These are phyloP conservation scores for Grammothele lineata DNA, from an alignment of 768 basidiomycete genomes.

Conservation along the genomic window DNA sequence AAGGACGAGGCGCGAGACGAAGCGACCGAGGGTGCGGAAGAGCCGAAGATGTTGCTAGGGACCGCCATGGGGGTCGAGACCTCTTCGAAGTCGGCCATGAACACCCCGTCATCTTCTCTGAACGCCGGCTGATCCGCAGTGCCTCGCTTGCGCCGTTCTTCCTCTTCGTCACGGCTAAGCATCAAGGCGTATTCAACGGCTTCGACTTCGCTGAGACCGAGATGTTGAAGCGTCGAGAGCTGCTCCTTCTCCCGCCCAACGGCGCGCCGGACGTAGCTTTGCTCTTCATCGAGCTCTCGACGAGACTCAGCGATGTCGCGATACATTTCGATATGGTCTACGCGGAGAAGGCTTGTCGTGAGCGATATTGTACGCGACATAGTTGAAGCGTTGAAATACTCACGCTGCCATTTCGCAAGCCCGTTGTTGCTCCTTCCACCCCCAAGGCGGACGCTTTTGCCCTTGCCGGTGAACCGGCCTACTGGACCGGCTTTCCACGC, in stretches of 20 bases:
- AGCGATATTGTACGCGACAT: background rate
- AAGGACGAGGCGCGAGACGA: slow-evolving; percentile 8
- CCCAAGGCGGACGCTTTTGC: slow-evolving; percentile 20
- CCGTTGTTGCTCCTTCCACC: slow-evolving; percentile 6
- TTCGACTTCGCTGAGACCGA: slow-evolving; percentile 72
- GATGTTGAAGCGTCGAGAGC: slow-evolving; percentile 45
- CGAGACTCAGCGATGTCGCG: slow-evolving; percentile 60
- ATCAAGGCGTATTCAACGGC: slow-evolving; percentile 79
- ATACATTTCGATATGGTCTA: slow-evolving; percentile 63
- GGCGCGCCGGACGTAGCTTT: slow-evolving; percentile 28
- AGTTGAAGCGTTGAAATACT: slow-evolving; percentile 21
- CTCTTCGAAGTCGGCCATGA: slow-evolving; percentile 52
- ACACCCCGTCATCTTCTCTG: slow-evolving; percentile 48
- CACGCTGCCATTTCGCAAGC: slow-evolving; percentile 35
- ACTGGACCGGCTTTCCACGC: slow-evolving; percentile 62
- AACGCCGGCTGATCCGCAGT: slow-evolving; percentile 1
- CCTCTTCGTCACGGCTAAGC: slow-evolving; percentile 78
- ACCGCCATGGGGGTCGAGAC: slow-evolving; percentile 25
- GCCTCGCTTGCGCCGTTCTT: slow-evolving; percentile 18
- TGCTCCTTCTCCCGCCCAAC: slow-evolving; percentile 57
- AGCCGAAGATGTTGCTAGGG: slow-evolving; percentile 18
- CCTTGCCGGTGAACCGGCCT: slow-evolving; percentile 17
- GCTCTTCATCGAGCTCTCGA: slow-evolving; percentile 49
- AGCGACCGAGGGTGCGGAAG: slow-evolving; percentile 14
- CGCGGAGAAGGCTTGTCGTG: background rate